Conservation (phyloP, 2,329 filamentous ascomycete species). For the Ceratocystis huliohia region DNA sequence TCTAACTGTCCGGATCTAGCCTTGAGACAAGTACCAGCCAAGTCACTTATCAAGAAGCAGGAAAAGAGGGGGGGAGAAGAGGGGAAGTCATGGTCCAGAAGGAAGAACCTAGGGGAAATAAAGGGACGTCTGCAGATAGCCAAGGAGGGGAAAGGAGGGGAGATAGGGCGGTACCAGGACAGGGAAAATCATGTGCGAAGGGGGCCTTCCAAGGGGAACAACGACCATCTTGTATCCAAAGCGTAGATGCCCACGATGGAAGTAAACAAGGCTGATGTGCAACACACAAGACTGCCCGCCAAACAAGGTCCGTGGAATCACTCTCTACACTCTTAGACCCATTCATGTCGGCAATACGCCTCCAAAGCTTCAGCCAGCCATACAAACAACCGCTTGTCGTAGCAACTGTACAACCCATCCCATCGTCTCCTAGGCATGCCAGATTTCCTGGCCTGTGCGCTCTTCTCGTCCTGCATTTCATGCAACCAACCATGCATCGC, state of each 20-base stretch:
- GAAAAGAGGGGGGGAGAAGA: neutral
- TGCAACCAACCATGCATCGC: neutral
- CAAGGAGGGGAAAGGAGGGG: neutral
- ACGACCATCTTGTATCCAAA: neutral
- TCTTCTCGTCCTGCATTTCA: neutral
- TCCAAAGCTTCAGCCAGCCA: neutral
- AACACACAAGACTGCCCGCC: too few relatives aligned
- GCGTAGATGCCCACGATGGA: neutral
- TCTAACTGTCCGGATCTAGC: neutral
- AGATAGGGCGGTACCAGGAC: neutral
- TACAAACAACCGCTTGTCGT: neutral
- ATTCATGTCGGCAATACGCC: too few relatives aligned
- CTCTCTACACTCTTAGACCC: too few relatives aligned
- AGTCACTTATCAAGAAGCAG: neutral
- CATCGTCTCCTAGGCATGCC: neutral
- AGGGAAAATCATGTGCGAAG: neutral
- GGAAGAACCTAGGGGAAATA: slow-evolving; percentile 4
- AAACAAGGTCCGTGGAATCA: too few relatives aligned
- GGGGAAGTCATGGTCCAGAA: neutral
- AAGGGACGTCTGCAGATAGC: slow-evolving; percentile 4
- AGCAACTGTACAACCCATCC: slow-evolving; percentile 4
- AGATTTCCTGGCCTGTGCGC: slow-evolving; percentile 1
- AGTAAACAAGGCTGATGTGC: neutral
- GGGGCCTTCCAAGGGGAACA: neutral
- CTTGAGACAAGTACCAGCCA: slow-evolving; percentile 1